A percentile compares a stretch with the other conserved stretches of the same genome.
Conservation (phyloP, 306 rosid genomes). For the Fagus sylvatica region DNA sequence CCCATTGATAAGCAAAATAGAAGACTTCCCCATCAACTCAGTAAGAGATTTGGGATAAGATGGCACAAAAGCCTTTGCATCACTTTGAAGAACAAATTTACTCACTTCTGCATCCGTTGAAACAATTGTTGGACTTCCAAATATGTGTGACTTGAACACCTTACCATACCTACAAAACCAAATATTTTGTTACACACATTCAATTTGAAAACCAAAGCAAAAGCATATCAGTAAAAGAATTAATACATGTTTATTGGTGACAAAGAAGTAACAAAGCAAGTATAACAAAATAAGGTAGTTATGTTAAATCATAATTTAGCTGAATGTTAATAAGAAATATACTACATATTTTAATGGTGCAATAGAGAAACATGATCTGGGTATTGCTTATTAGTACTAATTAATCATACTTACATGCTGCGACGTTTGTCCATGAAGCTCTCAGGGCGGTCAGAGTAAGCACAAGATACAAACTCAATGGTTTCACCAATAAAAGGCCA, state of each 20-base stretch:
- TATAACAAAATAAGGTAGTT: background rate
- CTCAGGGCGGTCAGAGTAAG: slow-evolving; percentile 92
- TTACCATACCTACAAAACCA: slow-evolving; percentile 71
- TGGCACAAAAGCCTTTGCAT: slow-evolving; percentile 85
- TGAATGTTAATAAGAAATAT: background rate
- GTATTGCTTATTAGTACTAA: background rate
- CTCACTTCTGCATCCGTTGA: slow-evolving; percentile 93
- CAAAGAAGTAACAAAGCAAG: no score
- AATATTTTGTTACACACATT: background rate
- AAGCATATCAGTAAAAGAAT: background rate
- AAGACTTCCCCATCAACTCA: slow-evolving; percentile 88
- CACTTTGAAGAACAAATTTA: slow-evolving; percentile 83
- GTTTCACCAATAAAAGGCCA: slow-evolving; percentile 94
- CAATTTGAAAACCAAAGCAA: background rate
- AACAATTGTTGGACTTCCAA: slow-evolving; percentile 86
- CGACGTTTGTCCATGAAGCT: slow-evolving; percentile 81
- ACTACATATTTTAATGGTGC: background rate
- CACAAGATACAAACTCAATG: slow-evolving; percentile 70
- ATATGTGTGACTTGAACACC: slow-evolving; percentile 95
- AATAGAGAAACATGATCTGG: slow-evolving; percentile 1
- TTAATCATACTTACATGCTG: slow-evolving; percentile 43
- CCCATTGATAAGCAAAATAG: slow-evolving; percentile 91
- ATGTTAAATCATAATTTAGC: background rate
- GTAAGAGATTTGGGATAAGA: slow-evolving; percentile 89
- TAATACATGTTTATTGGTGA: no score